phyloP scores from a whole-genome alignment of 2,329 filamentous ascomycete genomes.

The Cladorrhinum sp. region DNA sequence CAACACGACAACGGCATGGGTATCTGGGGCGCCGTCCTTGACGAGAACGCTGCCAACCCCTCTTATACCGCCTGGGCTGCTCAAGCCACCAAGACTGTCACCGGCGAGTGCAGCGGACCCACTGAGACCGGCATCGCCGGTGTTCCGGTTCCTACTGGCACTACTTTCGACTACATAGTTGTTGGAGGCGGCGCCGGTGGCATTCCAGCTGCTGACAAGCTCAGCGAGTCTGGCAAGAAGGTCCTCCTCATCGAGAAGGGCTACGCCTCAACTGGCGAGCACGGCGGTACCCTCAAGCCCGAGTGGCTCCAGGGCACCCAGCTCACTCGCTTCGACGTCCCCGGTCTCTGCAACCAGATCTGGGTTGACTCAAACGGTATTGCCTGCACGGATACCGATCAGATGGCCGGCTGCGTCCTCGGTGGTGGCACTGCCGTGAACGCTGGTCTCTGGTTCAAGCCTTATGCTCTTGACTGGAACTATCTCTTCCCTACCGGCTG shows the following conservation, averaged over 20 bases:
- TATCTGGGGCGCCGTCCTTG: slow-evolving; percentile 30
- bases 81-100: slow-evolving; percentile 32
- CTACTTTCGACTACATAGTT: slow-evolving; percentile 60
- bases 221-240: slow-evolving; percentile 58
- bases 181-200: slow-evolving; percentile 59
- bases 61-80: slow-evolving; percentile 33
- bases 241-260: slow-evolving; percentile 57
- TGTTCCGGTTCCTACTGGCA: slow-evolving; percentile 36
- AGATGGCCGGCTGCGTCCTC: slow-evolving; percentile 65
- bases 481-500: slow-evolving; percentile 64
- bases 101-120: slow-evolving; percentile 26
- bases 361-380: slow-evolving; percentile 59
- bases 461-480: slow-evolving; percentile 60
- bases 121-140: slow-evolving; percentile 29
- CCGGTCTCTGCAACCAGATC: slow-evolving; percentile 65
- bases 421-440: slow-evolving; percentile 62
- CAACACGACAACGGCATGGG: slow-evolving; percentile 36
- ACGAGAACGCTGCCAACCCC: slow-evolving; percentile 30
- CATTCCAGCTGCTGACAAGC: slow-evolving; percentile 55
- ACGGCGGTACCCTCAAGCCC: slow-evolving; percentile 56
- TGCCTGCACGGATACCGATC: slow-evolving; percentile 61
- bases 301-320: slow-evolving; percentile 56
- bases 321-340: slow-evolving; percentile 62
- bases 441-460: slow-evolving; percentile 63
- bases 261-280: slow-evolving; percentile 55